Conservation (phyloP, 257 asterid genomes). For the Solanum ossicruentum region DNA sequence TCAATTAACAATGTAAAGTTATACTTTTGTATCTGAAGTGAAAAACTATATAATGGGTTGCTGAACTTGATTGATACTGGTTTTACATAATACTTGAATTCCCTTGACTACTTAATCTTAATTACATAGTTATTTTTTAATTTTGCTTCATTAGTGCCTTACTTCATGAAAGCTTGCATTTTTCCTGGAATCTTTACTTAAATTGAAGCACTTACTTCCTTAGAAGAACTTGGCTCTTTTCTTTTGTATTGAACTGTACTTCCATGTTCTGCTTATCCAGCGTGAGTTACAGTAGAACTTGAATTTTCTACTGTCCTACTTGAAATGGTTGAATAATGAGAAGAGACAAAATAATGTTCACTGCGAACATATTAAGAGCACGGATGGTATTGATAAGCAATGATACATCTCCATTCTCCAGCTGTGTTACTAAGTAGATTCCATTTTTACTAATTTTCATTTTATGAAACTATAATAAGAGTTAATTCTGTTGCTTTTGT, state of each 20-base stretch:
- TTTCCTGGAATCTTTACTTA: neutral
- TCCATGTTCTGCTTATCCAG: neutral
- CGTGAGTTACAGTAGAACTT: neutral
- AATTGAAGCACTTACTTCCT: neutral
- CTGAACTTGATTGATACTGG: neutral
- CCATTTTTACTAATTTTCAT: constrained; percentile 2
- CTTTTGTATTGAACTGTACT: neutral
- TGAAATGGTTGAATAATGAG: neutral
- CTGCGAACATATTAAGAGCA: neutral
- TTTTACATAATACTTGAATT: neutral
- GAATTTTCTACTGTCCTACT: neutral
- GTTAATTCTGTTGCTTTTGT: constrained; percentile 10
- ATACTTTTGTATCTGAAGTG: neutral
- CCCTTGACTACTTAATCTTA: neutral
- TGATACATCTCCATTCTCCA: neutral
- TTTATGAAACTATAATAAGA: neutral
- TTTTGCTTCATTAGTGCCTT: neutral
- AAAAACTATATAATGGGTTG: neutral
- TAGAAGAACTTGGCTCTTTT: neutral
- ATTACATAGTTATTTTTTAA: neutral
- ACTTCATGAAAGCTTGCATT: neutral
- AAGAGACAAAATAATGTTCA: neutral
- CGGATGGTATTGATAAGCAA: neutral
- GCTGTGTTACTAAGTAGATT: neutral
- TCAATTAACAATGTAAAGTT: neutral